Evolutionary conservation across 768 basidiomycete genomes (phyloP), one percentile per base, ranked within the genome.

Genomic region (Dictyophora rubrovolvata): DNA sequence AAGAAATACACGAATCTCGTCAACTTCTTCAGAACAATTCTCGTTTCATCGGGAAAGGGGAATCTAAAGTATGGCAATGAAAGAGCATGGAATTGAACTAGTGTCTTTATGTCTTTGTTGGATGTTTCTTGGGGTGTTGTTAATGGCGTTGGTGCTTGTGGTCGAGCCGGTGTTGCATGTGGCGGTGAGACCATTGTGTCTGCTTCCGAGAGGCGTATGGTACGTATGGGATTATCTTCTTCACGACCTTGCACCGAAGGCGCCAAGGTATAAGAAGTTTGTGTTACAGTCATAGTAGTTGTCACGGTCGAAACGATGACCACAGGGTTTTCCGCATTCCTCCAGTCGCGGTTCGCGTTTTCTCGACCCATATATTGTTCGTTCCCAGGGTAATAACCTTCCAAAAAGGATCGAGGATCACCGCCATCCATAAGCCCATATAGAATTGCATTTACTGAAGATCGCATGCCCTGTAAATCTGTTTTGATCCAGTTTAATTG

Each of bases 1-100:
- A 77, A 66, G n/a, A 81, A 54, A 59, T 75, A 70, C 79, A 79
- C 84, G 5, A 77, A 68, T 17, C 70, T 68, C 53, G 72, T 73
- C 52, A 78, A 55, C 5, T 75, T 70, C 34, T 69, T 65, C 57
- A 75, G 65, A 62, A 63, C 60, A 6, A 67, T 65, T 21, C 63
- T 62, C 22, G 67, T 65, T n/a, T 71, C 66, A 68, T 74, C 75
- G 10, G 71, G 67, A 53, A 76, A 17, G 48, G 55, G 55, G 20
- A 56, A 18, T 36, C 50, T 35, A 20, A 28, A 36, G 18, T 65
- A 17, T 69, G 63, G 18, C 74, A 65, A 14, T 69, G 46, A 56
- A 57, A 52, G 16, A 46, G 59, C 63, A 33, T 52, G 60, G 28
- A 61, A 23, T 51, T 53, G 59, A 22, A 63, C 33, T 20, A 59